Base-by-base conservation (phyloP, 1,284 basidiomycete species). In the Boletus holoroseus region DNA sequence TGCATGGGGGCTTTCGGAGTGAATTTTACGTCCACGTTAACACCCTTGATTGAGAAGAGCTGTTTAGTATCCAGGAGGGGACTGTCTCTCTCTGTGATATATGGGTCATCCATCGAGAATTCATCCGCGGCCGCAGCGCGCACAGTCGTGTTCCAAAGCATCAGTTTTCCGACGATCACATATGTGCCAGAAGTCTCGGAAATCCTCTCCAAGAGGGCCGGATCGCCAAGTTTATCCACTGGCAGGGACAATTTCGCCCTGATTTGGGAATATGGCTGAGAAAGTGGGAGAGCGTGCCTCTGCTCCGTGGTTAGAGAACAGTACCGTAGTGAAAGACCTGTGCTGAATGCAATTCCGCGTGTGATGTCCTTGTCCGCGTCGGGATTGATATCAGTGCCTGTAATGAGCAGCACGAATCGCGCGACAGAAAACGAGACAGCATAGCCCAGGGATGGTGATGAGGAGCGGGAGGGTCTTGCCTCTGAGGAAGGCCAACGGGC, bases 331-430 rank as follows among this genome's bases (percentile, higher is more conserved):
- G 77, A 76, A 16, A 84, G 44, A 1, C 78, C 73, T 0, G 79
- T 81, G 44, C 82, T 79, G 12, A 87, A 60, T 18, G 84, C 83
- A 36, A 91, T 65, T 1, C 92, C 92, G 24, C 89, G 80, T 3
- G 81, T 82, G 8, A 92, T 74, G 30, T 79, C 79, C 47, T 80
- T 66, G 16, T 76, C 73, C 57, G 87, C 84, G 0, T 76, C 69
- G 0, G 88, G 88, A 54, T 88, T 89, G 43, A 91, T 75, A 62
- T 94, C 92, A 31, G 76, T 77, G 16, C 85, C 80, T 5, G 88
- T 88, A 35, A 91, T 62, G 51, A 89, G 82, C 9, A 88, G 58
- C 39, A 83, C 80, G 42, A 88, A 70, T n/a, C 77, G 76, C 1
- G 76, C 80, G 27, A 92, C 58, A 0, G 85, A 77, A 28, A 85